These are phyloP conservation scores for Penstemon newberryi DNA, from an alignment of 257 asterid genomes.

Conservation along the genomic window DNA sequence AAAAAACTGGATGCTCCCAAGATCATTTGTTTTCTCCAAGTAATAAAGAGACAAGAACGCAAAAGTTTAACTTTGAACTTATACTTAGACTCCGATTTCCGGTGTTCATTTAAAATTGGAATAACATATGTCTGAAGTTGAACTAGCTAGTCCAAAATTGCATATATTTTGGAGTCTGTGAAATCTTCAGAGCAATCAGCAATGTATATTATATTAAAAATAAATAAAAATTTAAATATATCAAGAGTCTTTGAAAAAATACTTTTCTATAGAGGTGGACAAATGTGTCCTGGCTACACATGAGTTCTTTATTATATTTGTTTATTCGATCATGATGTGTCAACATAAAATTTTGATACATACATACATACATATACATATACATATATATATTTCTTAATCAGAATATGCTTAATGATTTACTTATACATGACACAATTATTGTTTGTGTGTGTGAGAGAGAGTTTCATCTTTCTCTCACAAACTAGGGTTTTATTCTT, in stretches of 20 bases:
- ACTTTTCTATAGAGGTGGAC: slow-evolving; percentile 40
- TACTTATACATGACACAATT: slow-evolving; percentile 4
- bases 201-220: not conserved
- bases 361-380: slow-evolving; percentile 19
- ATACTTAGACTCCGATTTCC: slow-evolving; percentile 40
- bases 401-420: not conserved
- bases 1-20: slow-evolving; percentile 43
- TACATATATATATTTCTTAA: slow-evolving; percentile 13
- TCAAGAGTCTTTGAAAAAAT: slow-evolving; percentile 40
- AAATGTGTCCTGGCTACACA: slow-evolving; percentile 63
- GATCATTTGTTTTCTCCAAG: slow-evolving; percentile 37
- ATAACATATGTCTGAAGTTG: slow-evolving; percentile 25
- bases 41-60: slow-evolving; percentile 50
- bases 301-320: slow-evolving; percentile 33
- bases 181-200: slow-evolving; percentile 13
- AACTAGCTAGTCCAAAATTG: slow-evolving; percentile 32
- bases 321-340: slow-evolving; percentile 22
- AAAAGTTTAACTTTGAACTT: slow-evolving; percentile 68
- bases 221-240: not conserved
- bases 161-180: slow-evolving; percentile 35
- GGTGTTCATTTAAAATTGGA: not conserved
- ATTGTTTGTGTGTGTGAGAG: slow-evolving; percentile 31
- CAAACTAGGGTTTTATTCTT: slow-evolving; percentile 54
- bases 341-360: slow-evolving; percentile 38
- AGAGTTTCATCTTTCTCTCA: slow-evolving; percentile 43